phyloP scores from a whole-genome alignment of 2,329 filamentous ascomycete species.

The Diaporthe batatas region DNA sequence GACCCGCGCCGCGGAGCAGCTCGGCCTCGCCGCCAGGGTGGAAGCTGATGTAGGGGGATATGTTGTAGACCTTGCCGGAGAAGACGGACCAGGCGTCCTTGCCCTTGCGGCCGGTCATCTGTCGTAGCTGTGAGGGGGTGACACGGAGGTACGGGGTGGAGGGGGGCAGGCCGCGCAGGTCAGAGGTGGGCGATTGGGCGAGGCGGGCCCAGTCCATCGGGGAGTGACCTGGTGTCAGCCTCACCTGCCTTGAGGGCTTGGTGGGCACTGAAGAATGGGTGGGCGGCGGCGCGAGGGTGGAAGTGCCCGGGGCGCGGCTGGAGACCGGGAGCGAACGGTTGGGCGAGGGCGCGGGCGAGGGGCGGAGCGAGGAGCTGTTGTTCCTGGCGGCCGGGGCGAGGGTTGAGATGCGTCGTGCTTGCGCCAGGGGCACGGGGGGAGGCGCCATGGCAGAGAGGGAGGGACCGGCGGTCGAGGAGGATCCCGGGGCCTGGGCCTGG shows the following conservation, averaged over 20 bases:
- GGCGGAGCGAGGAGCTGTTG: slow-evolving; percentile 32
- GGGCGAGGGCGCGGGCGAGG: slow-evolving; percentile 31
- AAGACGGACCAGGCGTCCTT: slow-evolving; percentile 92
- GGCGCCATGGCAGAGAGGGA: slow-evolving; percentile 23
- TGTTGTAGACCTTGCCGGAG: slow-evolving; percentile 93
- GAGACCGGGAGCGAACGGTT: slow-evolving; percentile 37
- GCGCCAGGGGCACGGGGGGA: slow-evolving; percentile 25
- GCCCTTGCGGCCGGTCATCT: slow-evolving; percentile 85
- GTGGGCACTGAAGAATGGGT: slow-evolving; percentile 57
- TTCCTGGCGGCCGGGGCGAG: slow-evolving; percentile 41
- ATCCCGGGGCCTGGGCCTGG: neutral
- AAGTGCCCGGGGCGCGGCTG: slow-evolving; percentile 48
- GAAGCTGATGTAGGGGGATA: slow-evolving; percentile 88
- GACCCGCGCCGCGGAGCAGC: slow-evolving; percentile 72
- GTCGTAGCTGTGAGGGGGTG: slow-evolving; percentile 82
- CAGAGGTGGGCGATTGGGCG: slow-evolving; percentile 66
- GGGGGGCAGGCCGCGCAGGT: slow-evolving; percentile 74
- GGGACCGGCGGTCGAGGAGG: neutral
- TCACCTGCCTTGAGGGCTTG: slow-evolving; percentile 74
- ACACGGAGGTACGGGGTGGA: slow-evolving; percentile 75
- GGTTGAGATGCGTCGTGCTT: slow-evolving; percentile 38
- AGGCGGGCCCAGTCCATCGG: slow-evolving; percentile 96
- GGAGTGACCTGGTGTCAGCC: slow-evolving; percentile 90
- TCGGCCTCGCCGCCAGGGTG: slow-evolving; percentile 90
- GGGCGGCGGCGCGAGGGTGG: slow-evolving; percentile 67